Evolutionary conservation across 805 yeast species (phyloP).

Genomic region (Tanozyma kutaoensis): DNA sequence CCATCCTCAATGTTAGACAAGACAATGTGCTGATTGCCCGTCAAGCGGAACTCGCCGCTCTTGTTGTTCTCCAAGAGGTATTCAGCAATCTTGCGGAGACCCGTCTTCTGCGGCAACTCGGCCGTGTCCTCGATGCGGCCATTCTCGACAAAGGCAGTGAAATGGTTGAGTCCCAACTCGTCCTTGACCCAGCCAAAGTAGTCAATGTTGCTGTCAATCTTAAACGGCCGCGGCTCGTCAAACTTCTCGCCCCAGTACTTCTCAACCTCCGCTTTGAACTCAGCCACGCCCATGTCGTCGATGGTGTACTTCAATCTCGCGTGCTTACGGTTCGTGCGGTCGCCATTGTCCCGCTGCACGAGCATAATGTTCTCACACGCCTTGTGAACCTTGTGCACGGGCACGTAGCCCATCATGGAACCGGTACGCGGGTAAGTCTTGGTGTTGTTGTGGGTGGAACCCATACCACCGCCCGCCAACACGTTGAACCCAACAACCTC

Average conservation of each 20-base stretch:
- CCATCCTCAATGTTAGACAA: constrained; percentile 62
- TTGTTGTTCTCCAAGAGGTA: constrained; percentile 39
- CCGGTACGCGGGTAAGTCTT: constrained; percentile 96
- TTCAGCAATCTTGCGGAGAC: constrained; percentile 68
- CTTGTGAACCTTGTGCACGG: constrained; percentile 51
- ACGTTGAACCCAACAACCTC: constrained; percentile 73
- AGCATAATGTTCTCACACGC: constrained; percentile 89
- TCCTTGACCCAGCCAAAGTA: constrained; percentile 91
- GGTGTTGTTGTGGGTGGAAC: constrained; percentile 90
- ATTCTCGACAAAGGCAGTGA: constrained; percentile 88
- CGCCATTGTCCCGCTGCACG: constrained; percentile 91
- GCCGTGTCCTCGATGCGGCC: constrained; percentile 93
- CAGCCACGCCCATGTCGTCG: constrained; percentile 87
- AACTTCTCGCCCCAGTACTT: constrained; percentile 69
- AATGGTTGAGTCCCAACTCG: constrained; percentile 74
- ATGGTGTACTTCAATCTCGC: constrained; percentile 95
- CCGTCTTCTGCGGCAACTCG: constrained; percentile 81
- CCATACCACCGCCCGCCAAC: constrained; percentile 98
- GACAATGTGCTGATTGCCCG: constrained; percentile 91
- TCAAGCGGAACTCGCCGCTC: constrained; percentile 79
- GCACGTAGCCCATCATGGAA: constrained; percentile 66
- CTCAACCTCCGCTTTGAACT: constrained; percentile 69
- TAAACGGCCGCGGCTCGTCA: constrained; percentile 55
- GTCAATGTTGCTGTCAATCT: constrained; percentile 79
- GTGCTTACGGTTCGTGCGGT: constrained; percentile 91